Percentiles rank a stretch among this genome's conserved stretches.
Conservation (phyloP, 2,329 filamentous ascomycete genomes). For the Ophioceras dolichostomum region DNA sequence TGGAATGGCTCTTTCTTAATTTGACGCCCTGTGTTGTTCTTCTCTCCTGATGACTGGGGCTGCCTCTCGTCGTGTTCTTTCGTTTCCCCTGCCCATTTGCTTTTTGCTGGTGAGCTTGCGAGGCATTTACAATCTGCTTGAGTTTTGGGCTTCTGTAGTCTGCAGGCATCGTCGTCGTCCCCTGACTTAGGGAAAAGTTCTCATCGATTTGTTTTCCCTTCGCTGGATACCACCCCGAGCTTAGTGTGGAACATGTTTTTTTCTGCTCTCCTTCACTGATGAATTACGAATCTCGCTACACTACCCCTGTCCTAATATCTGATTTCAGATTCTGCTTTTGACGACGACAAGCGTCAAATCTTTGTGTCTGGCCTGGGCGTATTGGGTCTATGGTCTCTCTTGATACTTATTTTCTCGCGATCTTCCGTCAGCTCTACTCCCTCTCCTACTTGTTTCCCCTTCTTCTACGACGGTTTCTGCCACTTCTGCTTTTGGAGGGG, state of each 20-base stretch:
- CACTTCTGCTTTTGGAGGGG: no score
- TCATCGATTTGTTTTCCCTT: slow-evolving; percentile 11
- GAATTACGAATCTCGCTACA: slow-evolving; percentile 3
- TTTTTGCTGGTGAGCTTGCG: slow-evolving; percentile 2
- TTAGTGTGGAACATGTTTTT: slow-evolving; percentile 10
- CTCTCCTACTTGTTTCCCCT: no score
- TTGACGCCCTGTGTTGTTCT: neutral
- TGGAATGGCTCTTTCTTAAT: slow-evolving; percentile 1
- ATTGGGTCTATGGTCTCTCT: no score
- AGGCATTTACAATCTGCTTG: slow-evolving; percentile 2
- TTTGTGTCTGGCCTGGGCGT: no score
- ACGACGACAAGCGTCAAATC: no score
- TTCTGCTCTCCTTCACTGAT: slow-evolving; percentile 1
- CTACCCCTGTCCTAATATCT: neutral
- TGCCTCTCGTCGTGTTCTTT: neutral
- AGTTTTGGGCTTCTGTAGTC: slow-evolving; percentile 3
- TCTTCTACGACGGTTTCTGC: no score
- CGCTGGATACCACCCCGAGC: slow-evolving; percentile 16
- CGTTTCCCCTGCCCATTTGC: neutral
- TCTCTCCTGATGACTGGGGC: no score
- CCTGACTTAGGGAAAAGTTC: slow-evolving; percentile 6
- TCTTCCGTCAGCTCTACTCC: no score
- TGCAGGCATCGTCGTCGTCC: slow-evolving; percentile 1
- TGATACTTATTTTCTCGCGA: no score
- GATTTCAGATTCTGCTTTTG: neutral